A percentile compares a stretch with the other conserved stretches of the same genome.
These are phyloP conservation scores for Penicillium sp. DNA, from an alignment of 2,329 filamentous ascomycete genomes.

Conservation along the genomic window DNA sequence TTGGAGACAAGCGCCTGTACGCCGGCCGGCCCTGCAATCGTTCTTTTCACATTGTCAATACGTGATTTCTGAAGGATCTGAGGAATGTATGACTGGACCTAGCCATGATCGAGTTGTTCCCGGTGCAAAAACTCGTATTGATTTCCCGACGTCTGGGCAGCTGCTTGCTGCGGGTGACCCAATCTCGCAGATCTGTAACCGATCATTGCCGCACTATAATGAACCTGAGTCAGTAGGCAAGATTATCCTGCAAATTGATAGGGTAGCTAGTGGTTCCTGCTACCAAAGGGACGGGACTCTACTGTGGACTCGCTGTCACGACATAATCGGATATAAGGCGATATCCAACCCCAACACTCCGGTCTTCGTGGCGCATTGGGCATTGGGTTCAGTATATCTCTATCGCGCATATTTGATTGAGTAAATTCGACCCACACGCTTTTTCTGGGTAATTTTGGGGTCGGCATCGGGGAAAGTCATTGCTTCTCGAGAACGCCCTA, in stretches of 20 bases:
- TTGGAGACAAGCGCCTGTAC: background rate
- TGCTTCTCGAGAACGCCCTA: background rate
- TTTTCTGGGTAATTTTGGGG: background rate
- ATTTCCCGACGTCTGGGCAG: no score
- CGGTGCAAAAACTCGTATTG: no score
- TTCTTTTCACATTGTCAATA: no score
- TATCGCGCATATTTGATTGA: background rate
- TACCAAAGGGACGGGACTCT: background rate
- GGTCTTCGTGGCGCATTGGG: background rate
- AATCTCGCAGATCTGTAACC: no score
- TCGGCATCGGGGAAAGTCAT: background rate
- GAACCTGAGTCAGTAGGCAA: no score
- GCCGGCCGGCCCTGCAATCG: no score
- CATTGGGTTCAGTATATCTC: background rate
- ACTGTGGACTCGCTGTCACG: background rate
- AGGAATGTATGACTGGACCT: no score
- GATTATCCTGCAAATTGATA: no score
- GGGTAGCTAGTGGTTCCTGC: background rate
- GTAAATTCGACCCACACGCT: background rate
- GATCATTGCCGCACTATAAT: no score
- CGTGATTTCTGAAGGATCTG: no score
- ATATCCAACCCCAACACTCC: background rate
- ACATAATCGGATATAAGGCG: background rate
- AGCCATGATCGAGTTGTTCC: no score
- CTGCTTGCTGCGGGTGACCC: no score